These are phyloP conservation scores for Chaetomium sp. DNA, from an alignment of 2,329 filamentous ascomycete genomes.

Conservation along the genomic window DNA sequence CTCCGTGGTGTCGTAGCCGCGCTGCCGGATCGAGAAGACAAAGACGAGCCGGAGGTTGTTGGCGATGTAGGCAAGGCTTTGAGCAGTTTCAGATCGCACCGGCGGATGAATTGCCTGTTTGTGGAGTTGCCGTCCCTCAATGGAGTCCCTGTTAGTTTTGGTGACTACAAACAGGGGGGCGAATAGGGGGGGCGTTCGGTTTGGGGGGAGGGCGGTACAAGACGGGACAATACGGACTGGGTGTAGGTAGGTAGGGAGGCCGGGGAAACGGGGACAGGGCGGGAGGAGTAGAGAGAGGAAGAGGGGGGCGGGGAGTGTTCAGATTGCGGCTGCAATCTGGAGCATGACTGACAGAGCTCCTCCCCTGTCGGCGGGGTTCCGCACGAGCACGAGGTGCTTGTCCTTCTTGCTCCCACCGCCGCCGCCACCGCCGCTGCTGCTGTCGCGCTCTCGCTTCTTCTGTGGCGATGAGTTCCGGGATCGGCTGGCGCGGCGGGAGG, in stretches of 20 bases:
- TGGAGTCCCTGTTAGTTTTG: conserved; percentile 11
- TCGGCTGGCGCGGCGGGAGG: conserved; percentile 17
- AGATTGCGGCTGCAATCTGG: conserved; percentile 24
- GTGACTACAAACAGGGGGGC: background rate
- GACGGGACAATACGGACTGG: background rate
- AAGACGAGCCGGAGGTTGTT: too few species aligned
- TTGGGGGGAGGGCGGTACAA: background rate
- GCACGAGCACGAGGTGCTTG: conserved; percentile 24
- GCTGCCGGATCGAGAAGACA: background rate
- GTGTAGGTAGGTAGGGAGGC: background rate
- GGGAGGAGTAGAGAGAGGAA: background rate
- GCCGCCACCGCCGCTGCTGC: conserved; percentile 4
- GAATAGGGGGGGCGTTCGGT: background rate
- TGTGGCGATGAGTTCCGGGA: conserved; percentile 23
- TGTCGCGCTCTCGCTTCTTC: conserved; percentile 20
- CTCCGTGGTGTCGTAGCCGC: conserved; percentile 1
- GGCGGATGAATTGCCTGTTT: conserved; percentile 7
- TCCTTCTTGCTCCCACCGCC: conserved; percentile 18
- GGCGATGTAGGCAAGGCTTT: background rate
- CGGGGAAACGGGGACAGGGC: background rate
- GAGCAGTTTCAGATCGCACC: conserved; percentile 7
- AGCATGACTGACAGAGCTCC: conserved; percentile 24
- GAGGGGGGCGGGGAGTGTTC: background rate
- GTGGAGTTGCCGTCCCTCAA: background rate
- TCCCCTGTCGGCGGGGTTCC: conserved; percentile 23